These are phyloP conservation scores for Paramyrothecium roridum DNA, from an alignment of 2,329 filamentous ascomycete genomes.

Conservation along the genomic window DNA sequence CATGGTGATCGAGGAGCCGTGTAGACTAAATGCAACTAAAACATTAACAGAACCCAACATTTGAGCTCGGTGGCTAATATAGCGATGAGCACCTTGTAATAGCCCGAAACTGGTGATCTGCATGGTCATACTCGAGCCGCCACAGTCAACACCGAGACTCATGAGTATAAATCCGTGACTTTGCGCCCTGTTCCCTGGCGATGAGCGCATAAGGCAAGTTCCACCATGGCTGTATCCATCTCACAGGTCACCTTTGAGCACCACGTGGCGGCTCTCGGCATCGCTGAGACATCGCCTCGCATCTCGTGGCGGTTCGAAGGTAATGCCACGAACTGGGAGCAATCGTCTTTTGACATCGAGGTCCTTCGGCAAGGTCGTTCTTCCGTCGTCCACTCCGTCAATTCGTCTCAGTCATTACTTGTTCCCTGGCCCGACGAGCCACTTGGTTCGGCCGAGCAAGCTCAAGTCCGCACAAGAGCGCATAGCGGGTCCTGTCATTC, in stretches of 20 bases:
- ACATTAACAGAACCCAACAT: no score
- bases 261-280: conserved; percentile 36
- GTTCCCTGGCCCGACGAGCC: conserved; percentile 40
- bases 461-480: conserved; percentile 28
- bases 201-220: no score
- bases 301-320: conserved; percentile 45
- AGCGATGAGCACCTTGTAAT: no score
- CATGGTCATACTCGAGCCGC: no score
- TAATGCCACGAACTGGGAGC: conserved; percentile 35
- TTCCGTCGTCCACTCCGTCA: conserved; percentile 17
- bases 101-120: no score
- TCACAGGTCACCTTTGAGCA: conserved; percentile 30
- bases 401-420: conserved; percentile 33
- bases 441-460: conserved; percentile 26
- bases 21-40: no score
- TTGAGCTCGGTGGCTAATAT: no score
- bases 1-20: no score
- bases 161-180: no score
- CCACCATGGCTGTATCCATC: no score
- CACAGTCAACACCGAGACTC: no score
- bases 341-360: conserved; percentile 41
- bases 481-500: conserved; percentile 19
- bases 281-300: conserved; percentile 37
- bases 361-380: conserved; percentile 20
- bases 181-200: no score